A percentile compares a stretch with the other conserved stretches of the same genome.
These are phyloP conservation scores for Cyberlindnera mrakii DNA, from an alignment of 805 yeast genomes.

Conservation along the genomic window DNA sequence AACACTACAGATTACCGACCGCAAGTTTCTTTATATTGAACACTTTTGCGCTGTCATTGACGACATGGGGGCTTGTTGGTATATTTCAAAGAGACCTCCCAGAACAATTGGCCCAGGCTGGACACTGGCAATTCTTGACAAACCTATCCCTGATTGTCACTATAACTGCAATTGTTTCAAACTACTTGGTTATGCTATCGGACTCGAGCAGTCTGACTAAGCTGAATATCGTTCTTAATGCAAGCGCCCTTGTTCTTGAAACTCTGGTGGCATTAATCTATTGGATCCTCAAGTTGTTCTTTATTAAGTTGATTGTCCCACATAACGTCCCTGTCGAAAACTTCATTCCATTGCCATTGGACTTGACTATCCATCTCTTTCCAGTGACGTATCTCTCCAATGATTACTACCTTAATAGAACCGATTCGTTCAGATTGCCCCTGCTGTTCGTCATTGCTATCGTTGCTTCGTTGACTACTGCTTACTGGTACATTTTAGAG, in stretches of 20 bases:
- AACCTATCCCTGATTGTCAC: conserved; percentile 52
- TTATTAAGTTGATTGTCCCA: conserved; percentile 40
- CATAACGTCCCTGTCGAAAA: conserved; percentile 18
- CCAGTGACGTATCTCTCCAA: conserved; percentile 47
- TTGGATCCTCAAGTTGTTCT: conserved; percentile 61
- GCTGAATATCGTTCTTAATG: conserved; percentile 25
- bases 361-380: conserved; percentile 52
- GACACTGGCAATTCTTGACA: conserved; percentile 69
- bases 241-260: conserved; percentile 53
- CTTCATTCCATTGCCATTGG: conserved; percentile 44
- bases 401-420: conserved; percentile 52
- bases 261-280: conserved; percentile 56
- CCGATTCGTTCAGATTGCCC: conserved; percentile 32
- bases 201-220: background rate
- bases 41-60: background rate
- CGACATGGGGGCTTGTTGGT: background rate
- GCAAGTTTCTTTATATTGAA: background rate
- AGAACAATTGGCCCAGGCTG: conserved; percentile 43
- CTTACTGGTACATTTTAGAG: conserved; percentile 51
- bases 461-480: conserved; percentile 33
- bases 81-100: conserved; percentile 34
- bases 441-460: conserved; percentile 34
- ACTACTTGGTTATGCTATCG: conserved; percentile 27
- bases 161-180: conserved; percentile 32
- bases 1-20: background rate